phyloP scores from a whole-genome alignment of 2,329 filamentous ascomycete genomes.

The Diaporthe sp. region DNA sequence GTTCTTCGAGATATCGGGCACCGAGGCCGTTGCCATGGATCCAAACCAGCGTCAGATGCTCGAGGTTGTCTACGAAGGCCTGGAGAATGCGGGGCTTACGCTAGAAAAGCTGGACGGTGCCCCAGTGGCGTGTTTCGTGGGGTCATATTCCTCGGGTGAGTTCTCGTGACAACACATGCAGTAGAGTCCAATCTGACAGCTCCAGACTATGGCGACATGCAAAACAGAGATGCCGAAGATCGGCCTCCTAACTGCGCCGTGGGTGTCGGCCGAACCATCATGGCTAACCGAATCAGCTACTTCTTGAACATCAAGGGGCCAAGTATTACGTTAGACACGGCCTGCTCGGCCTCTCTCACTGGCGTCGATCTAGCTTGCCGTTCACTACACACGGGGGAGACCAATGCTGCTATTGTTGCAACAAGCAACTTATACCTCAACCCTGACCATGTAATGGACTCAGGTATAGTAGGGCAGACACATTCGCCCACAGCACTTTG shows the following conservation, averaged over 20 bases:
- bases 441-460: background rate
- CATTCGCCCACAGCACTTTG: slow-evolving; percentile 37
- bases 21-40: slow-evolving; percentile 44
- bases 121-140: slow-evolving; percentile 35
- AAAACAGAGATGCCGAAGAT: background rate
- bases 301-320: slow-evolving; percentile 25
- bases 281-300: background rate
- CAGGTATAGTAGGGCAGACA: background rate
- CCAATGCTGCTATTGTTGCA: background rate
- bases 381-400: background rate
- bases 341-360: background rate
- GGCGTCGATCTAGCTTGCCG: background rate
- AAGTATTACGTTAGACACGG: slow-evolving; percentile 20
- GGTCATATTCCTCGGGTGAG: background rate
- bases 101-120: slow-evolving; percentile 17
- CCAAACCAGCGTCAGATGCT: slow-evolving; percentile 44
- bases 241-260: background rate
- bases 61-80: slow-evolving; percentile 43
- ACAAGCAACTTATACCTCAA: background rate
- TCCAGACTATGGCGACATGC: slow-evolving; percentile 11
- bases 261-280: background rate
- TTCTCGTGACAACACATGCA: too few relatives aligned
- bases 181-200: too few relatives aligned
- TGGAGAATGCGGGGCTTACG: slow-evolving; percentile 43
- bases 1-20: slow-evolving; percentile 45